Conservation (phyloP, 768 basidiomycete genomes). For the Macrolepiota albuminosa region DNA sequence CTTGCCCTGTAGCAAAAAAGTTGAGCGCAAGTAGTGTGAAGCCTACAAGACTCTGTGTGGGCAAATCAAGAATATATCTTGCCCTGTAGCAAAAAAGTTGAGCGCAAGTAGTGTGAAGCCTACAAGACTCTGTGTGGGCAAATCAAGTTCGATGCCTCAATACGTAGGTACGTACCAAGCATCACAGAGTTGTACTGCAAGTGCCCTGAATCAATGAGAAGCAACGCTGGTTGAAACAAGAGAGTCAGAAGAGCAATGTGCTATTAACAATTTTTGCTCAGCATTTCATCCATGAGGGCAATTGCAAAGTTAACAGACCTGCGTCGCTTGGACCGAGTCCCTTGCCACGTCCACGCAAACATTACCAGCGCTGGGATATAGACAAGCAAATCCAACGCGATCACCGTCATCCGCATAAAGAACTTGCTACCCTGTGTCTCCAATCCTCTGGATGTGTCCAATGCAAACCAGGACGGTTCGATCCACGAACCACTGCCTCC, state of each 20-base stretch:
- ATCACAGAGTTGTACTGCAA: conserved; percentile 96
- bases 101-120: conserved; percentile 68
- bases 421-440: conserved; percentile 62
- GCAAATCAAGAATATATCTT: conserved; percentile 45
- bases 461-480: conserved; percentile 64
- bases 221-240: conserved; percentile 77
- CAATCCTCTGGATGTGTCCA: conserved; percentile 66
- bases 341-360: conserved; percentile 65
- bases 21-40: conserved; percentile 66
- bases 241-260: conserved; percentile 66
- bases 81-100: conserved; percentile 61
- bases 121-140: conserved; percentile 20
- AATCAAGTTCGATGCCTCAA: neutral
- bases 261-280: conserved; percentile 27
- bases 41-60: conserved; percentile 33
- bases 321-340: conserved; percentile 69
- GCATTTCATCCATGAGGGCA: neutral
- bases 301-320: conserved; percentile 41
- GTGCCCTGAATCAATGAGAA: conserved; percentile 88
- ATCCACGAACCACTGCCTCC: conserved; percentile 30
- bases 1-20: conserved; percentile 63
- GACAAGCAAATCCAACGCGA: conserved; percentile 61
- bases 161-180: conserved; percentile 53
- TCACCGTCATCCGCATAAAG: conserved; percentile 79
- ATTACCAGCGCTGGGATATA: conserved; percentile 71